These are phyloP conservation scores for Eucalyptus rudis DNA, from an alignment of 345 rosid genomes.

Conservation along the genomic window DNA sequence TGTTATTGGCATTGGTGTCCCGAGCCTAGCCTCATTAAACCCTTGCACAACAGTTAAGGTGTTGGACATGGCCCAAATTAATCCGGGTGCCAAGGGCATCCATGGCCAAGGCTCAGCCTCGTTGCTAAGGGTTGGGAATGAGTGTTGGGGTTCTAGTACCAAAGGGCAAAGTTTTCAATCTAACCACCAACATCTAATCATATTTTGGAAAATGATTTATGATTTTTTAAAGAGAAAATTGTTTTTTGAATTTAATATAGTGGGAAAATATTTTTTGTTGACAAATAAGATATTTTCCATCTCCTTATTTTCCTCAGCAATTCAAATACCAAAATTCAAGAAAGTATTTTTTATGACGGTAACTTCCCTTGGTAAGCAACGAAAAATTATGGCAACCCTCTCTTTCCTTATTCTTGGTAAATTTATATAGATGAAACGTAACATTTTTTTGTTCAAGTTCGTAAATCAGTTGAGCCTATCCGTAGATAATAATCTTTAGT, in stretches of 20 bases:
- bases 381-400: background rate
- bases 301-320: background rate
- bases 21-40: background rate
- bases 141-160: background rate
- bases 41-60: rapidly evolving
- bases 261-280: background rate
- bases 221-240: too few relatives aligned
- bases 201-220: too few relatives aligned
- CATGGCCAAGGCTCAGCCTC: rapidly evolving
- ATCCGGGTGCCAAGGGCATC: rapidly evolving
- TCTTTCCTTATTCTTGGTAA: background rate
- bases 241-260: too few relatives aligned
- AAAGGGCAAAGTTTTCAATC: too few relatives aligned
- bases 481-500: background rate
- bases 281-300: too few relatives aligned
- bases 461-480: background rate
- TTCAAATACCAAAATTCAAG: too few relatives aligned
- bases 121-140: background rate
- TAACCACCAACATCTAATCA: rapidly evolving
- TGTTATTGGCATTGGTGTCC: background rate
- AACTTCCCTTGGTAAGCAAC: background rate
- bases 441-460: too few relatives aligned
- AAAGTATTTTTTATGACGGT: too few relatives aligned
- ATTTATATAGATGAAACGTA: too few relatives aligned
- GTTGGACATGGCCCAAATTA: background rate